A percentile compares a stretch with the other conserved stretches of the same genome.
Evolutionary conservation across 1,284 basidiomycete species (phyloP).

Genomic region (Austroboletus niveus): DNA sequence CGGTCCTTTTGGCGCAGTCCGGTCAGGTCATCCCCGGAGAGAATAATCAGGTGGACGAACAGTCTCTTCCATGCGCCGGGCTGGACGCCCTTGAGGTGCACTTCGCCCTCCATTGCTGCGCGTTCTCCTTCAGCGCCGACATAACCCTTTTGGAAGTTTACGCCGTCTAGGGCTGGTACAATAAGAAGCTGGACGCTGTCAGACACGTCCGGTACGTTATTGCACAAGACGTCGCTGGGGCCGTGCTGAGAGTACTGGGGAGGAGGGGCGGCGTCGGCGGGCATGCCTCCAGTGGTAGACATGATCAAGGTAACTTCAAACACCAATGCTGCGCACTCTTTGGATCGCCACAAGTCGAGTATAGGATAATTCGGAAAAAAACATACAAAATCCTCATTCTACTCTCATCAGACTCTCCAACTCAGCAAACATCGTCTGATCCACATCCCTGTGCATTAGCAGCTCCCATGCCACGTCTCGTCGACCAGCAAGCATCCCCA

Average conservation of each 20-base stretch:
- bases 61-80: constrained; percentile 61
- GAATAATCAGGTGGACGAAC: constrained; percentile 37
- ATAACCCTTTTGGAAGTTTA: constrained; percentile 78
- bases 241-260: constrained; percentile 38
- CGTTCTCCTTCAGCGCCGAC: constrained; percentile 75
- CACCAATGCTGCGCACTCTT: background rate
- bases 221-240: constrained; percentile 15
- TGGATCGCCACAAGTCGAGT: constrained; percentile 10
- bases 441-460: constrained; percentile 65
- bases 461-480: constrained; percentile 68
- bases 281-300: constrained; percentile 23
- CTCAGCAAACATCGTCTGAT: constrained; percentile 69
- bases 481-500: constrained; percentile 73
- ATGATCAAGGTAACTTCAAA: constrained; percentile 18
- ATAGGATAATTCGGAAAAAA: constrained; percentile 14
- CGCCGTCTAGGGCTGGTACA: constrained; percentile 58
- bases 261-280: constrained; percentile 37
- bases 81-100: constrained; percentile 71
- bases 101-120: constrained; percentile 78
- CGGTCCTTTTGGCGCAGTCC: constrained; percentile 43
- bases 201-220: constrained; percentile 13
- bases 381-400: constrained; percentile 36
- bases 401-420: constrained; percentile 73
- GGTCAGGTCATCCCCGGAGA: constrained; percentile 8
- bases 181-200: constrained; percentile 57